Percentiles rank a stretch among this genome's conserved stretches.
These are phyloP conservation scores for Dalbergia cultrata DNA, from an alignment of 306 rosid genomes.

Conservation along the genomic window DNA sequence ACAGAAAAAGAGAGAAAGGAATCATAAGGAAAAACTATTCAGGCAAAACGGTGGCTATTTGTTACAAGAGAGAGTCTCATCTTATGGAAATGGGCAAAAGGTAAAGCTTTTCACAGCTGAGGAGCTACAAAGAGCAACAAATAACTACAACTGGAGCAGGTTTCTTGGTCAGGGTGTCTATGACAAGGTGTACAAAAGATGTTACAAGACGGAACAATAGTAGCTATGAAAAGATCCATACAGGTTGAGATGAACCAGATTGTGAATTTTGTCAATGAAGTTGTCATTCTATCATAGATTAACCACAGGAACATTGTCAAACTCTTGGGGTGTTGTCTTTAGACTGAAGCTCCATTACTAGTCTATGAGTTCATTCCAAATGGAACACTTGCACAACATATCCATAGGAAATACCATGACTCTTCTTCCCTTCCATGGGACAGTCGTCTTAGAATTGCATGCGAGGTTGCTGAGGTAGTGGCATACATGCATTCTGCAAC, in stretches of 20 bases:
- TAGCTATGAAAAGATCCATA: conserved; percentile 43
- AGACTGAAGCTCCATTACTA: conserved; percentile 49
- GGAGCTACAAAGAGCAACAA: conserved; percentile 47
- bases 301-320: conserved; percentile 45
- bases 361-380: conserved; percentile 56
- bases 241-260: conserved; percentile 24
- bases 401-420: conserved; percentile 2
- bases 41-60: conserved; percentile 56
- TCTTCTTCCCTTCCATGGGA: conserved; percentile 43
- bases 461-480: conserved; percentile 54
- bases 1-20: conserved; percentile 32
- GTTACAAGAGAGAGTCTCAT: conserved; percentile 44
- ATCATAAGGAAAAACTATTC: conserved; percentile 41
- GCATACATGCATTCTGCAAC: conserved; percentile 57
- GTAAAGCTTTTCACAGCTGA: conserved; percentile 48
- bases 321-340: conserved; percentile 51
- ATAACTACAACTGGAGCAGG: conserved; percentile 37
- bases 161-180: conserved; percentile 37
- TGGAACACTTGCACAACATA: conserved; percentile 50
- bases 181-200: conserved; percentile 25
- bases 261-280: conserved; percentile 30
- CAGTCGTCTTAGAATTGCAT: conserved; percentile 42
- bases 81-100: conserved; percentile 12
- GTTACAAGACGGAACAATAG: conserved; percentile 34
- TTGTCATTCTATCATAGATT: conserved; percentile 48